These are phyloP conservation scores for Hanseniaspora thailandica DNA, from an alignment of 805 yeast species.

Conservation along the genomic window DNA sequence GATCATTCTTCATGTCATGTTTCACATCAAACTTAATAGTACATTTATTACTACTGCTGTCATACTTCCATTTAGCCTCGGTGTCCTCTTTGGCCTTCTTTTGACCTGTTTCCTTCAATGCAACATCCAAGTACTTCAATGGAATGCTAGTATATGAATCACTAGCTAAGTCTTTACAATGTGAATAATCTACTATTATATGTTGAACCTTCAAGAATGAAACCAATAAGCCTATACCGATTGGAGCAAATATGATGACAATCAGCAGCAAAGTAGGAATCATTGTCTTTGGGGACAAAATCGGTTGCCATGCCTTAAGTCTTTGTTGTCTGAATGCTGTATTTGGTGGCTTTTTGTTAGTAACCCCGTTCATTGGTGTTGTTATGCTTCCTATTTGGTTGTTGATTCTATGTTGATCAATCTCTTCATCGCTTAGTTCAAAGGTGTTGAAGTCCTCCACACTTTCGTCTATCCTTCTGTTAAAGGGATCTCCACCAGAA, in stretches of 20 bases:
- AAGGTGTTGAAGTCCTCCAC: background rate
- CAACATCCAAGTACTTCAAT: constrained; percentile 41
- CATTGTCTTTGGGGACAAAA: constrained; percentile 81
- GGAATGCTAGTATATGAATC: constrained; percentile 44
- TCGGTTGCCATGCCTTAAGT: constrained; percentile 63
- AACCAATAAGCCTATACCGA: constrained; percentile 73
- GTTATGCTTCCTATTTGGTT: background rate
- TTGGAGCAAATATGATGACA: constrained; percentile 74
- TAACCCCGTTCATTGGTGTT: constrained; percentile 19
- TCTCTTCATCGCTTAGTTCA: background rate
- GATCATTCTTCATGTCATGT: constrained; percentile 52
- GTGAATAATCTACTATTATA: constrained; percentile 60
- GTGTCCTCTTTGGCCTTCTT: constrained; percentile 15
- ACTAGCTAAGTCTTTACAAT: constrained; percentile 47
- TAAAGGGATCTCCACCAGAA: background rate
- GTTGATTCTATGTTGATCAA: background rate
- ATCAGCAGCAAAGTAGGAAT: constrained; percentile 67
- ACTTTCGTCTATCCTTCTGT: background rate
- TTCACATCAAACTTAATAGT: constrained; percentile 63
- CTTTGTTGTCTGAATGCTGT: constrained; percentile 72
- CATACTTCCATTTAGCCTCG: constrained; percentile 55
- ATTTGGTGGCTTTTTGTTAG: constrained; percentile 47
- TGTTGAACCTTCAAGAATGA: constrained; percentile 75
- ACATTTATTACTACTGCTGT: constrained; percentile 41
- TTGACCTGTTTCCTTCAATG: constrained; percentile 38